A percentile compares a stretch with the other conserved stretches of the same genome.
Evolutionary conservation across 495 filamentous ascomycete genomes (phyloP).

Genomic region (Penicillium ochrochloron): DNA sequence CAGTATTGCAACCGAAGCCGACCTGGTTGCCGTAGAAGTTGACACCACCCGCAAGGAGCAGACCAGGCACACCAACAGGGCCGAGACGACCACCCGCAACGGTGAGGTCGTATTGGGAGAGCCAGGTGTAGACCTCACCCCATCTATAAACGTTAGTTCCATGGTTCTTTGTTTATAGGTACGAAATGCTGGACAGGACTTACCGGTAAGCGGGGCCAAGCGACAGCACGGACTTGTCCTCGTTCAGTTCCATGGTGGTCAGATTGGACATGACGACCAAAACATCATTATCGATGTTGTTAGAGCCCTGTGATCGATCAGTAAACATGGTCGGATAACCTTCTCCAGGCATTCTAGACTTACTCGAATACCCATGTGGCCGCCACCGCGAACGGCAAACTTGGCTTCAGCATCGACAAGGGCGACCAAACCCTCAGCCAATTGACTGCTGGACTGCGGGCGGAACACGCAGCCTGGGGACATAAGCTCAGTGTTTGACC

Average conservation of each 20-base stretch:
- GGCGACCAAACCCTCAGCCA: conserved; percentile 32
- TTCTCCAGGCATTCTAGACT: conserved; percentile 1
- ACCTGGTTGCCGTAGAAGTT: conserved; percentile 51
- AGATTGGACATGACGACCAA: conserved; percentile 60
- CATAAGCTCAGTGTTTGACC: conserved; percentile 45
- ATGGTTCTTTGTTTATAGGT: neutral
- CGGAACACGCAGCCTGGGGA: conserved; percentile 42
- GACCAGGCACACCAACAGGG: conserved; percentile 55
- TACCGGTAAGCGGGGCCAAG: conserved; percentile 37
- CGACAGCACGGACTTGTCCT: conserved; percentile 36
- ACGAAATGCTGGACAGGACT: neutral
- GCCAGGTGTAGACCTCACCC: conserved; percentile 55
- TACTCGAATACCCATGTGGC: conserved; percentile 45
- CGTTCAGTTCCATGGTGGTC: conserved; percentile 35
- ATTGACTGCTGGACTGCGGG: conserved; percentile 30
- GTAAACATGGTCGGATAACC: neutral
- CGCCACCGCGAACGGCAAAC: conserved; percentile 45
- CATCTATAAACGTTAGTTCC: conserved; percentile 41
- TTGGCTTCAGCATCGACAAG: conserved; percentile 39
- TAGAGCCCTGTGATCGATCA: conserved; percentile 41
- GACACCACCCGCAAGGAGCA: conserved; percentile 58
- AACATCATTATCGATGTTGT: conserved; percentile 54
- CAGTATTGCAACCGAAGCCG: conserved; percentile 57
- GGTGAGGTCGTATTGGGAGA: conserved; percentile 50
- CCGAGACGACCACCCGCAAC: conserved; percentile 59